Evolutionary conservation across 108 stramenopile genomes (phyloP), one percentile per base, ranked within the genome.

Genomic region (Fragilaria radians): DNA sequence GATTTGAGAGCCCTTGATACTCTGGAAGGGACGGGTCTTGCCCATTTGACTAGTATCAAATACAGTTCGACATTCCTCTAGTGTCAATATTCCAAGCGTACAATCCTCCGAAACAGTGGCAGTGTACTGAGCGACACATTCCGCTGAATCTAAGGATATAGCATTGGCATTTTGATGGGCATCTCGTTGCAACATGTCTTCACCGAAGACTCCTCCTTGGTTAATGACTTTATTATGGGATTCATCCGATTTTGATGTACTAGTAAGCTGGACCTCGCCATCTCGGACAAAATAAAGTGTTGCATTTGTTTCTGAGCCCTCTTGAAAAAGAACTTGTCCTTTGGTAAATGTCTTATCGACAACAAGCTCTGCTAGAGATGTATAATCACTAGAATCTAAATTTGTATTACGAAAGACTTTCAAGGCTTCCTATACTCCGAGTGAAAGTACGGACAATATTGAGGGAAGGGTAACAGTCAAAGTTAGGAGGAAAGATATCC

Each of bases 51-150:
- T 63, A 5, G 77, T 72, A 34, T 75, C 58, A 29, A 78, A 59
- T n/a, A 84, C 73, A 46, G 66, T 72, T 25, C 88, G 81, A 24
- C 87, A 84, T 0, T 82, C 74, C 27, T 71, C 49, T 32, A 95
- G 58, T 33, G 70, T 72, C 19, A 82, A 64, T 17, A 81, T 64
- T 23, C 83, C 79, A 26, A 85, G 73, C 30, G 88, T 82, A 5
- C 81, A 71, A 19, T 90, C 76, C 4, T 73, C 72, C 19, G 81
- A 54, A 3, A 28, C 77, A 23, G 54, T 65, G 30, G 71, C 67
- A 25, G 83, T 81, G 48, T 80, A 88, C 54, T 74, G 61, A 27
- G 81, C 75, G n/a, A n/a, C n/a, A n/a, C n/a, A n/a, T 4, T 67
- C 66, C 19, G 58, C 61, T 9, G 23, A 19, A 7, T 9, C 7